Conservation (phyloP, 768 basidiomycete genomes). For the Trametes gibbosa region DNA sequence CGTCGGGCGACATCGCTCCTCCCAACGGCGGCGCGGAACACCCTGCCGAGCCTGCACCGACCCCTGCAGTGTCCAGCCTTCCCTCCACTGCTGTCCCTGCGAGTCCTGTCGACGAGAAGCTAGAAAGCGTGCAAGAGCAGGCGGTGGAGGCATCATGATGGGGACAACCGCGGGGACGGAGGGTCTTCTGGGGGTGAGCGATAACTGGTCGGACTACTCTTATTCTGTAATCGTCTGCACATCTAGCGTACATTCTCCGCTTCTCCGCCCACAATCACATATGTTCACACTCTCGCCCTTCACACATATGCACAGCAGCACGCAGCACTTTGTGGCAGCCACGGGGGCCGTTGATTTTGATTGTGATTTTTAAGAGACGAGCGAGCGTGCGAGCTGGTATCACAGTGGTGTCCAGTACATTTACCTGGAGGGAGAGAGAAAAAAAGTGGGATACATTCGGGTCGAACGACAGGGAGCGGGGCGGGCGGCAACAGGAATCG, state of each 20-base stretch:
- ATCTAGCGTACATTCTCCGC: constrained; percentile 12
- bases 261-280: constrained; percentile 14
- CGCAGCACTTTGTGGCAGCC: too few relatives aligned
- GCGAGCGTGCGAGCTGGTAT: constrained; percentile 8
- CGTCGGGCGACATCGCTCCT: constrained; percentile 33
- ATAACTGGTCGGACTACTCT: constrained; percentile 15
- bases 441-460: constrained; percentile 21
- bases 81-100: constrained; percentile 34
- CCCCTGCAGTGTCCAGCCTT: constrained; percentile 35
- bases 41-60: constrained; percentile 45
- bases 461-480: constrained; percentile 13
- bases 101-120: constrained; percentile 42
- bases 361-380: neutral
- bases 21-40: constrained; percentile 40
- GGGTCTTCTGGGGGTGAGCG: neutral
- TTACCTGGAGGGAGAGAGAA: constrained; percentile 2
- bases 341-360: neutral
- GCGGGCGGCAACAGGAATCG: neutral
- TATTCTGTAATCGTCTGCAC: constrained; percentile 21
- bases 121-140: constrained; percentile 40
- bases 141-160: constrained; percentile 26
- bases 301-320: too few relatives aligned
- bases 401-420: constrained; percentile 13
- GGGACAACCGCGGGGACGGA: constrained; percentile 9
- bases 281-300: too few relatives aligned